phyloP scores from a whole-genome alignment of 2,329 filamentous ascomycete genomes.

The Colletotrichum caudatum region DNA sequence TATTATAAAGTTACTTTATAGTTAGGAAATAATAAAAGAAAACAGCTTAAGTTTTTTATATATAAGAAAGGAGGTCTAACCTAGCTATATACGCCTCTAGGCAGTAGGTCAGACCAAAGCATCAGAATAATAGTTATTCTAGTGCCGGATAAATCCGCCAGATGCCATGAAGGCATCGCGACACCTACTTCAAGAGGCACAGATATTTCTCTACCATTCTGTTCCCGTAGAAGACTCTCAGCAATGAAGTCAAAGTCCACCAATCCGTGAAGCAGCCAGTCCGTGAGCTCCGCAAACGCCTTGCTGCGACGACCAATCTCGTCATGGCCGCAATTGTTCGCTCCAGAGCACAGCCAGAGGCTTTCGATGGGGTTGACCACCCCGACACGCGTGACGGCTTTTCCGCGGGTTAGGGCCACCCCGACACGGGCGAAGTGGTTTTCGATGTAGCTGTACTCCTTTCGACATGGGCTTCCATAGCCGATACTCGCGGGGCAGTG shows the following conservation, averaged over 20 bases:
- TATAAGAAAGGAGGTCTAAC: no score
- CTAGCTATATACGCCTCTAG: no score
- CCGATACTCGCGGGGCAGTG: slow-evolving; percentile 50
- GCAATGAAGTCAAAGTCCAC: slow-evolving; percentile 52
- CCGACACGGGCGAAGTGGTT: slow-evolving; percentile 50
- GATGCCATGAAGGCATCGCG: no score
- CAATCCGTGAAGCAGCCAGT: slow-evolving; percentile 41
- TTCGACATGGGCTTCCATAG: slow-evolving; percentile 51
- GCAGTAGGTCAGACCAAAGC: no score
- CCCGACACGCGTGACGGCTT: slow-evolving; percentile 47
- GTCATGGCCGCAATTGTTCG: slow-evolving; percentile 44
- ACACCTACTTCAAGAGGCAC: slow-evolving; percentile 41
- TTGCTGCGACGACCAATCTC: slow-evolving; percentile 46
- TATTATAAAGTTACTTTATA: no score
- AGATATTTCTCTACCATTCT: slow-evolving; percentile 31
- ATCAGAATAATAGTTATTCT: no score
- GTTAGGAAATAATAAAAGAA: no score
- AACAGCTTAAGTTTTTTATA: no score
- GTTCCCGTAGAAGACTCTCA: slow-evolving; percentile 47
- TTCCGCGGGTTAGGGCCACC: slow-evolving; percentile 49
- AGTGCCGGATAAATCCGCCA: no score
- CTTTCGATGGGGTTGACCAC: slow-evolving; percentile 52
- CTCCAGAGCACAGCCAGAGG: slow-evolving; percentile 50
- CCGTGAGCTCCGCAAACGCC: slow-evolving; percentile 44
- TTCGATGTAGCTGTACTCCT: slow-evolving; percentile 49